Evolutionary conservation across 192 early-diverging fungal species (phyloP), one percentile per base, ranked within the genome.

Genomic region (Paraglomus occultum): DNA sequence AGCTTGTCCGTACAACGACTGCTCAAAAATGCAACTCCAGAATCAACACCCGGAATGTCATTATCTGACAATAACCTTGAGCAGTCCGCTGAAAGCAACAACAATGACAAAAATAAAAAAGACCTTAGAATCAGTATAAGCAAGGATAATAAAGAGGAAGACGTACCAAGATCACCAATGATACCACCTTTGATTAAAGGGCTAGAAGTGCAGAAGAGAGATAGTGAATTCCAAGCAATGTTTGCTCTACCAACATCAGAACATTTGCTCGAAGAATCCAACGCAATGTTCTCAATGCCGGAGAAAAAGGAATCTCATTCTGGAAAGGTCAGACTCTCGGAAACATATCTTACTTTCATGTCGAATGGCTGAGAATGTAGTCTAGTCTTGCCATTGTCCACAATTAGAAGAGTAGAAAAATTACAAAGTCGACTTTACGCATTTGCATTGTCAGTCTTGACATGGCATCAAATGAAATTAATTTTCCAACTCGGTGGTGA

Each of bases 401-500:
- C 93, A 2, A 87, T 99, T 58, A 90, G 92, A 60, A 85, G 93
- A 8, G 95, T 99, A 10, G 97, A 99, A 76, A 83, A 92, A 15
- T 75, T 93, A 57, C 92, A 88, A 71, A 77, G 84, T n/a, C 77
- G 81, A 17, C 80, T 84, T 0, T 74, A 80, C 72, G 84, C 81
- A 31, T 87, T 91, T 53, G 83, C 88, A 20, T 83, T 99, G 46
- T 83, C 88, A 1, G 90, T 99, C 48, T 89, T 92, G 2, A 91
- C 91, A 12, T 94, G 95, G 88, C 96, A 99, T 75, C 86, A 94
- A 75, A 90, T 94, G 80, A 86, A 86, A 51, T 76, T 97, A n/a
- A 78, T 89, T 14, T 94, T 99, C 70, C 87, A 90, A 54, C 80
- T 98, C 5, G 82, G 90, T 52, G 78, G 85, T 45, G 85, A 85